These are phyloP conservation scores for Symmetrospora coprosmae DNA, from an alignment of 768 basidiomycete species.

Conservation along the genomic window DNA sequence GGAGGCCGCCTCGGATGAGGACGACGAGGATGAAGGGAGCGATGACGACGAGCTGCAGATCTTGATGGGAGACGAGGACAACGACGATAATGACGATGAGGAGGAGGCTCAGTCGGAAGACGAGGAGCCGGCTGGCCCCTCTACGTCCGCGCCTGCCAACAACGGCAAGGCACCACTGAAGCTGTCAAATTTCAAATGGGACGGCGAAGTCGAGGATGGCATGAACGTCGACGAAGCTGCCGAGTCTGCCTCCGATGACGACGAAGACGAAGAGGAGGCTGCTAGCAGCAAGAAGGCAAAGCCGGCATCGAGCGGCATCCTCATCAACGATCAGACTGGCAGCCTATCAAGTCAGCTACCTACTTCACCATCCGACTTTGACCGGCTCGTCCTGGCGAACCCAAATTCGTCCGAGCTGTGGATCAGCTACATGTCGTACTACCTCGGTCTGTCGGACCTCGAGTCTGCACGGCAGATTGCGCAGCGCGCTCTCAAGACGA, in stretches of 20 bases:
- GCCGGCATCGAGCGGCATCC: constrained; percentile 22
- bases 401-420: constrained; percentile 95
- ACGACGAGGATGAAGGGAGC: constrained; percentile 18
- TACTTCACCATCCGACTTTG: constrained; percentile 86
- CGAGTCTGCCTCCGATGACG: constrained; percentile 42
- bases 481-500: constrained; percentile 64
- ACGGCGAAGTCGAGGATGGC: constrained; percentile 29
- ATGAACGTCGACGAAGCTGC: constrained; percentile 41
- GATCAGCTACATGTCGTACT: constrained; percentile 99
- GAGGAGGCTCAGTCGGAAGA: constrained; percentile 32
- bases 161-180: constrained; percentile 25
- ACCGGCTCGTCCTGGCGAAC: constrained; percentile 76
- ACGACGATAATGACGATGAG: constrained; percentile 34
- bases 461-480: constrained; percentile 85
- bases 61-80: constrained; percentile 31
- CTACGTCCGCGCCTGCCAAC: constrained; percentile 22
- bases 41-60: constrained; percentile 29
- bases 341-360: constrained; percentile 74
- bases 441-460: constrained; percentile 85
- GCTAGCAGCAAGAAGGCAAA: constrained; percentile 45
- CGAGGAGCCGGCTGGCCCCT: neutral
- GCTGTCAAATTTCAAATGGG: constrained; percentile 29
- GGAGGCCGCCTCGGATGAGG: constrained; percentile 29
- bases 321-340: constrained; percentile 46
- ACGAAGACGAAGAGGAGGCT: constrained; percentile 50